Evolutionary conservation across 2,329 filamentous ascomycete genomes (phyloP), one percentile per base, ranked within the genome.

Genomic region (Acrodontium crateriforme): DNA sequence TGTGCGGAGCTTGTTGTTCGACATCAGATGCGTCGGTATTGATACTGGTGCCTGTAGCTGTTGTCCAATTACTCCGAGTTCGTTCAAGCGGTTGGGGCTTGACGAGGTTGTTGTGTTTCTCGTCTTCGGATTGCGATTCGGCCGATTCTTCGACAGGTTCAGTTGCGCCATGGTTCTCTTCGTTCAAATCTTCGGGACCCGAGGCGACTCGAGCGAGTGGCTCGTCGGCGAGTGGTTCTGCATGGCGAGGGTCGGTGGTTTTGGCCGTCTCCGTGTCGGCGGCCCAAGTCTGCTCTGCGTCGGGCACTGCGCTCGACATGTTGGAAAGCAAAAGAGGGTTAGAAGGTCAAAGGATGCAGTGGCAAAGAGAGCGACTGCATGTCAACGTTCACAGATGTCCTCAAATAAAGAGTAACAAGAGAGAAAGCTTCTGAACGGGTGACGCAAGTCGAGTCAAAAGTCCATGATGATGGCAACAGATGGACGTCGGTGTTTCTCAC

Each of bases 191-290:
- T 25, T 55, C 51, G 17, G 54, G 55, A 11, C 51, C 50, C 4
- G 47, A 46, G 12, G 38, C 44, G 12, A 54, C 50, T 12, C 44
- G 40, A 29, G 55, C 52, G 23, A 53, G 27, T 7, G 53, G 49
- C 34, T 55, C 53, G 19, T 54, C 51, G 23, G 52, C 51, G 27
- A 60, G 52, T 16, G 60, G 53, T 38, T 56, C 54, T 23, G 53
- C 47, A 21, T 56, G 45, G 34, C 24, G 29, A 26, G 37, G 28
- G 23, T 46, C 40, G 16, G 42, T 27, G 16, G 39, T 34, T 17
- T 27, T 16, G 17, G 10, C 21, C 22, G 35, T 29, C 18, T 27
- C 23, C 5, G 31, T 24, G 29, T 33, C 30, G 10, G 28, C 13
- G 6, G 28, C 31, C 34, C 30, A 36, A 12, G 10, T 10, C 13